phyloP scores from a whole-genome alignment of 108 stramenopile genomes.

The Hondaea fermentalgiana region DNA sequence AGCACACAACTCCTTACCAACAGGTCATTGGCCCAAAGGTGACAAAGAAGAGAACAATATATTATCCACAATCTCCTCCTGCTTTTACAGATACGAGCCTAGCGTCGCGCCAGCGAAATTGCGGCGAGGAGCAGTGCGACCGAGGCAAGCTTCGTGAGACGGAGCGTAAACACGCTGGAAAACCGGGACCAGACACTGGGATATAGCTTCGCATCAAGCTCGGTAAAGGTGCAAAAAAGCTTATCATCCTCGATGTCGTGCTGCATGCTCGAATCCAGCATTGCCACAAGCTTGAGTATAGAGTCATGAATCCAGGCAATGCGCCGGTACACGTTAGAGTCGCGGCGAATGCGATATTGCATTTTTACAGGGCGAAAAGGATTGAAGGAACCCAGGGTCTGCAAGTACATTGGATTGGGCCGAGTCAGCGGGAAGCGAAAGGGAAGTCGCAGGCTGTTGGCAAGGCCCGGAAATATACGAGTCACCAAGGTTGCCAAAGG shows the following conservation, averaged over 20 bases:
- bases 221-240: neutral
- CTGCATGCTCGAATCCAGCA: neutral
- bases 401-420: neutral
- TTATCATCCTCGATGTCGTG: neutral
- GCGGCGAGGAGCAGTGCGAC: too few species aligned
- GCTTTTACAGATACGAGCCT: too few species aligned
- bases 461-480: neutral
- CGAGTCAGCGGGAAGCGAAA: neutral
- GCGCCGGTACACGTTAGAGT: conserved; percentile 2
- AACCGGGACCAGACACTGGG: neutral
- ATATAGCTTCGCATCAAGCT: neutral
- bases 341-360: neutral
- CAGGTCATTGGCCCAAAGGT: too few species aligned
- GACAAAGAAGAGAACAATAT: too few species aligned
- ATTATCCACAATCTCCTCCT: too few species aligned
- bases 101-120: too few species aligned
- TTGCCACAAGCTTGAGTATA: neutral
- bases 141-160: too few species aligned
- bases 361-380: too few species aligned
- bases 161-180: too few species aligned
- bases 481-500: neutral
- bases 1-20: too few species aligned
- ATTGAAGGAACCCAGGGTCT: too few species aligned
- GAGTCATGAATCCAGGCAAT: conserved; percentile 7
- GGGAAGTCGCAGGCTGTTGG: neutral